Evolutionary conservation across 1,284 basidiomycete species (phyloP).

Genomic region (Vanrija sp.): DNA sequence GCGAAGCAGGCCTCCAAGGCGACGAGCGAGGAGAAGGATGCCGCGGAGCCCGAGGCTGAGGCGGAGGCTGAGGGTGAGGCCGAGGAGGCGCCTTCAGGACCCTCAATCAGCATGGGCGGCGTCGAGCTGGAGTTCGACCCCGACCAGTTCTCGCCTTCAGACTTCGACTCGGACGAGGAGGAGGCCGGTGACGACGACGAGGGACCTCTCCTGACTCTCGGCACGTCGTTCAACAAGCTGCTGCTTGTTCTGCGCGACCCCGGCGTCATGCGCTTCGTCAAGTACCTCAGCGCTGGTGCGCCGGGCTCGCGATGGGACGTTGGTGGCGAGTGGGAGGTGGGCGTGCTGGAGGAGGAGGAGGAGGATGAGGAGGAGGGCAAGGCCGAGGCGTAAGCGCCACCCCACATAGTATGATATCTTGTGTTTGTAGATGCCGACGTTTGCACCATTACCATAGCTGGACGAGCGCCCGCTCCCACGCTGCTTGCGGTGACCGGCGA

Average conservation of each 20-base stretch:
- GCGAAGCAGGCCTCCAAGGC: constrained; percentile 35
- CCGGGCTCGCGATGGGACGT: constrained; percentile 87
- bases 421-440: too few species aligned
- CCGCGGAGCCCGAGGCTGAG: constrained; percentile 2
- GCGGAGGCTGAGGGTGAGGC: constrained; percentile 32
- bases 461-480: too few species aligned
- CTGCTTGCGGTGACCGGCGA: too few species aligned
- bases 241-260: constrained; percentile 88
- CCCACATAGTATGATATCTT: too few species aligned
- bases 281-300: constrained; percentile 83
- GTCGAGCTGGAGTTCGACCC: constrained; percentile 49
- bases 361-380: constrained; percentile 35
- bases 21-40: constrained; percentile 41
- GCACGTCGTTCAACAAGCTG: constrained; percentile 86
- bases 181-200: constrained; percentile 62
- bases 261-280: constrained; percentile 88
- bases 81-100: constrained; percentile 11
- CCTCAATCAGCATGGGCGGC: constrained; percentile 35
- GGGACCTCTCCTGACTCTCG: constrained; percentile 79
- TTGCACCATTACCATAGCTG: too few species aligned
- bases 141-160: constrained; percentile 47
- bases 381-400: not conserved
- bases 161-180: constrained; percentile 54
- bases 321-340: constrained; percentile 80
- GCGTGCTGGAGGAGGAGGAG: constrained; percentile 51